Base-by-base conservation (phyloP, 2,329 filamentous ascomycete genomes). In the Ophiostoma perfectum region DNA sequence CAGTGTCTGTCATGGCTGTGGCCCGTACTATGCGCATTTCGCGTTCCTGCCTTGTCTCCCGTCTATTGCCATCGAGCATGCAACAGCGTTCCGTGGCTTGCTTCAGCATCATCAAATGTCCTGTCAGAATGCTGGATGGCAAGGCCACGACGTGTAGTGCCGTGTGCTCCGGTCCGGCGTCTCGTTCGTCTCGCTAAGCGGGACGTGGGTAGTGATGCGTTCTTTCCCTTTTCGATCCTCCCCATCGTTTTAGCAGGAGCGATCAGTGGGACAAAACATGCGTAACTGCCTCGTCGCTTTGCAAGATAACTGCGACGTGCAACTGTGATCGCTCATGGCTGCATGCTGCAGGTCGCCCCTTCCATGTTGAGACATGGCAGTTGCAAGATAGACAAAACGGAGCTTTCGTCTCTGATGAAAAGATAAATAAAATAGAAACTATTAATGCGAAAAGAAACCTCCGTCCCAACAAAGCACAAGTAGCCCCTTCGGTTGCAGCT, bases 381-480 rank as follows among this genome's bases (percentile, higher is more conserved):
- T 39, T 60, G 49, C 55, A 4, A 38, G 55, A 60, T 42, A 18
- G 38, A 18, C 60, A 42, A 42, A 63, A 63, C 60, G 60, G 60
- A 63, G 12, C 38, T 63, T 63, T 44, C n/a, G 42, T 44, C 9
- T 63, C n/a, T 11, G 5, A 64, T 16, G 6, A 64, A 11, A 3
- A 3, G n/a, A 27, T 45, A 7, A 63, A 42, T 63, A 63, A 63
- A 63, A 41, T 41, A 63, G 14, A 39, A 41, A 63, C 16, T n/a
- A 45, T 14, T 45, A 64, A 45, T 44, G 4, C 63, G 8, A 64
- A 64, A 47, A 36, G 42, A 44, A 64, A 64, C 41, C 63, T 64
- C 63, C 63, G 63, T 64, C 63, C 63, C 63, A 64, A 64, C 63
- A 64, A 64, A 64, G 63, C 42, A 47, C 41, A 64, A 64, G 42